Conservation (phyloP, 371 early-diverging fungal genomes). For the Rozella allomycis region DNA sequence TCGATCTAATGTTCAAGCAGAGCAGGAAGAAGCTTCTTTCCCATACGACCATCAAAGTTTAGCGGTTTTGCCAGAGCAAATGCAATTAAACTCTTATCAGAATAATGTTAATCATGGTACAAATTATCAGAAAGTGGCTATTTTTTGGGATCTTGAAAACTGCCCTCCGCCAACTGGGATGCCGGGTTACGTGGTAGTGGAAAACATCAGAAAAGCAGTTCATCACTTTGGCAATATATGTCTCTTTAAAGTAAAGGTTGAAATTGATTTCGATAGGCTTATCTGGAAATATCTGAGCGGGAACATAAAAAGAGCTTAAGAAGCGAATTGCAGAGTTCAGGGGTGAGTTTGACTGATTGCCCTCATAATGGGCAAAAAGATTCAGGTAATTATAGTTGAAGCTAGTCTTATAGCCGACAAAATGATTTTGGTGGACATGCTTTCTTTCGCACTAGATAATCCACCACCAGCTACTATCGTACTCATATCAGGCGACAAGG, state of each 20-base stretch:
- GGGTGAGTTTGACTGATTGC: conserved; percentile 5
- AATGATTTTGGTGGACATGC: conserved; percentile 8
- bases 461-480: conserved; percentile 7
- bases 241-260: conserved; percentile 2
- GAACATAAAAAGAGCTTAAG: conserved; percentile 3
- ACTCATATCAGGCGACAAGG: conserved; percentile 7
- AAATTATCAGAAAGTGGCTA: too few species aligned
- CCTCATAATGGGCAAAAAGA: conserved; percentile 7
- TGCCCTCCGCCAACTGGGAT: conserved; percentile 5
- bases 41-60: too few species aligned
- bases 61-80: too few species aligned
- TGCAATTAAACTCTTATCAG: too few species aligned
- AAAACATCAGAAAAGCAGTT: conserved; percentile 3
- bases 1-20: too few species aligned
- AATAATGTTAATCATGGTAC: too few species aligned
- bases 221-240: conserved; percentile 4
- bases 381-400: too few species aligned
- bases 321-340: conserved; percentile 5
- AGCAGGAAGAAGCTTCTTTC: too few species aligned
- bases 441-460: conserved; percentile 4
- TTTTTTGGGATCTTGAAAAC: conserved; percentile 9
- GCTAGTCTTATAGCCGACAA: too few species aligned
- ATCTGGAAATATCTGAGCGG: conserved; percentile 4
- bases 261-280: conserved; percentile 2
- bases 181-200: conserved; percentile 7